Conservation (phyloP, 2,329 filamentous ascomycete genomes). For the Thermomyces lanuginosus region DNA sequence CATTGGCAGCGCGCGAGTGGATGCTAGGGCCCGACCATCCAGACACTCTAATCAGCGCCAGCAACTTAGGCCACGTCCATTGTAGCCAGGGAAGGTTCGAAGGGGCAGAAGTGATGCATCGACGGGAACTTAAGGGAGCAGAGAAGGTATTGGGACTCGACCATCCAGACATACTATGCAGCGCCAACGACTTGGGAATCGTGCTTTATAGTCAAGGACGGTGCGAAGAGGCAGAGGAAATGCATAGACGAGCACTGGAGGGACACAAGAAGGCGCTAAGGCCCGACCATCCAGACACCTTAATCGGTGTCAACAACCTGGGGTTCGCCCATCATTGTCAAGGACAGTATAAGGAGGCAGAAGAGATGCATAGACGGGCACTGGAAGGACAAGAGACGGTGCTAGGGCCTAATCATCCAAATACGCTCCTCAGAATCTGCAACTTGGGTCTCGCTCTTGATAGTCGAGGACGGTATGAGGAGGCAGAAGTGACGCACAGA, state of each 20-base stretch:
- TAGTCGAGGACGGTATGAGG: constrained; percentile 6
- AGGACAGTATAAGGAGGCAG: neutral
- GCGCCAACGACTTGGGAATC: neutral
- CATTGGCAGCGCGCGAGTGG: constrained; percentile 1
- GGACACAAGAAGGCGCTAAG: neutral
- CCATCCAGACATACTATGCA: constrained; percentile 6
- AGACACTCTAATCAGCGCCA: constrained; percentile 8
- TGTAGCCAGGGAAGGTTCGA: no score
- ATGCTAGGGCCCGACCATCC: constrained; percentile 5
- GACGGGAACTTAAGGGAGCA: constrained; percentile 3
- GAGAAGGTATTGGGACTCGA: constrained; percentile 1
- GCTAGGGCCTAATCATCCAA: constrained; percentile 5
- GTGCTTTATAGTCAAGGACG: neutral
- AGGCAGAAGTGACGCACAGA: no score
- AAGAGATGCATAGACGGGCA: constrained; percentile 1
- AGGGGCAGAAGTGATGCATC: constrained; percentile 9
- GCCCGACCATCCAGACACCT: neutral
- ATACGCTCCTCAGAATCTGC: constrained; percentile 8
- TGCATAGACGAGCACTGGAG: constrained; percentile 1
- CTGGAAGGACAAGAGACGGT: constrained; percentile 1
- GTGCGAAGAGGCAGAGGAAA: constrained; percentile 1
- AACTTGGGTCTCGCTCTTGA: constrained; percentile 5
- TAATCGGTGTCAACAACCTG: neutral
- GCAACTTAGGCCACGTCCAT: constrained; percentile 7
- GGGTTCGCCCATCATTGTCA: neutral